Percentiles rank a stretch among this genome's conserved stretches.
These are phyloP conservation scores for Amanita subjunquillea DNA, from an alignment of 768 basidiomycete genomes.

Conservation along the genomic window DNA sequence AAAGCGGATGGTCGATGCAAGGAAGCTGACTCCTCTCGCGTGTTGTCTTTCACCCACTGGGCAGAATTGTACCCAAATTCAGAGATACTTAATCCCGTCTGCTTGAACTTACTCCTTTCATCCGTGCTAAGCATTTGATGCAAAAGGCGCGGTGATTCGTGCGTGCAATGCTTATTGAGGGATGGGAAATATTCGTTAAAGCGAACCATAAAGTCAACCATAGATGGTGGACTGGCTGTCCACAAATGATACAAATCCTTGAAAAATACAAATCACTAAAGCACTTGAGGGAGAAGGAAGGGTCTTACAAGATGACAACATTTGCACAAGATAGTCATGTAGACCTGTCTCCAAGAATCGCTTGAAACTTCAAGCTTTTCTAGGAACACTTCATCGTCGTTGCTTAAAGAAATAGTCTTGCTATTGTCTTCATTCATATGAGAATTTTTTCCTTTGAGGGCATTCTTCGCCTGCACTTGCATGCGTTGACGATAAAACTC, in stretches of 20 bases:
- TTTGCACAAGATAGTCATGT: constrained; percentile 18
- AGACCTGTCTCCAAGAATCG: constrained; percentile 18
- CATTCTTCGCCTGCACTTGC: constrained; percentile 3
- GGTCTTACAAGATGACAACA: constrained; percentile 20
- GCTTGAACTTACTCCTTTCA: constrained; percentile 12
- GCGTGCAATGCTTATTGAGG: constrained; percentile 12
- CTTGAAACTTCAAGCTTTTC: constrained; percentile 8
- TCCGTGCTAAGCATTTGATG: constrained; percentile 15
- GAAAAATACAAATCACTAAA: background rate
- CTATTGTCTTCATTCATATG: constrained; percentile 9
- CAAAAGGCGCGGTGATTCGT: constrained; percentile 16
- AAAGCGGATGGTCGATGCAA: background rate
- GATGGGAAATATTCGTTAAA: constrained; percentile 32
- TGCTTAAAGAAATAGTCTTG: constrained; percentile 3
- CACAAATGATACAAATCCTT: constrained; percentile 27
- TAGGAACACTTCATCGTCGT: constrained; percentile 14
- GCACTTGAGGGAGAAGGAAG: background rate
- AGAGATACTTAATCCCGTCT: constrained; percentile 10
- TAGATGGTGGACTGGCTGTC: constrained; percentile 15
- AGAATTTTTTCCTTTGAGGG: constrained; percentile 13
- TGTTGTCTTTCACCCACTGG: constrained; percentile 12
- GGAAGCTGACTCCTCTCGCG: constrained; percentile 9
- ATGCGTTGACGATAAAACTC: constrained; percentile 9
- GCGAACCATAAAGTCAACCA: constrained; percentile 24
- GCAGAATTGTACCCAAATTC: constrained; percentile 11